Evolutionary conservation across 108 stramenopile species (phyloP), one percentile per base, ranked within the genome.

Genomic region (Asterionellopsis glacialis): DNA sequence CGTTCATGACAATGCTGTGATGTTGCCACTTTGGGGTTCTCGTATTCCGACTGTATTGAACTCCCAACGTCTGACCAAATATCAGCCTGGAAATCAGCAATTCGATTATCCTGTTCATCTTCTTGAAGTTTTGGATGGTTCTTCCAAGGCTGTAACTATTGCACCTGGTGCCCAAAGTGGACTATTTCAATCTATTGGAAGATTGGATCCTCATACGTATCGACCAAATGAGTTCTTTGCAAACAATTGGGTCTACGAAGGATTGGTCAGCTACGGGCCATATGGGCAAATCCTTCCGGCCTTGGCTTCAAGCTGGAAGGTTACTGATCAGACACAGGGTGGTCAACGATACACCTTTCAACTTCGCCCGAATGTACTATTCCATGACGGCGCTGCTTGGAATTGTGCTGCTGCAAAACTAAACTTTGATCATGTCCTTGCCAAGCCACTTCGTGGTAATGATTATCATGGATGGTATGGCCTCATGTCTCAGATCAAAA

Each of bases 161-260:
- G 23, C 74, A 21, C 81, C 81, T 0, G 81, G 81, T 57, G 76
- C 77, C 0, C 70, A 50, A 33, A 73, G 68, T 26, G 81, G 81
- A 0, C 65, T 72, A 6, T 82, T 82, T 51, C 40, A 68, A 18
- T 64, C 70, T 12, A 77, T 82, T 12, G 81, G 81, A 18, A 45
- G 41, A 16, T 43, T 82, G 53, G 59, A 82, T 51, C 57, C 81
- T 25, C 81, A 82, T 66, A 61, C 63, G 15, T 82, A 75, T 51
- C 50, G 70, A 11, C 81, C 81, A 18, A 82, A 82, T 43, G 81
- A 82, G 51, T 82, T 82, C 63, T 82, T 82, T 41, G 15, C 74
- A 45, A 82, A 72, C 74, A 82, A 82, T 45, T 82, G 81, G 81
- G 77, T 82, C 38, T 82, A 82, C 67, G 81, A 82, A 50, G 81